Evolutionary conservation across 2,329 filamentous ascomycete genomes (phyloP).

Genomic region (Coniochaeta pulveracea): DNA sequence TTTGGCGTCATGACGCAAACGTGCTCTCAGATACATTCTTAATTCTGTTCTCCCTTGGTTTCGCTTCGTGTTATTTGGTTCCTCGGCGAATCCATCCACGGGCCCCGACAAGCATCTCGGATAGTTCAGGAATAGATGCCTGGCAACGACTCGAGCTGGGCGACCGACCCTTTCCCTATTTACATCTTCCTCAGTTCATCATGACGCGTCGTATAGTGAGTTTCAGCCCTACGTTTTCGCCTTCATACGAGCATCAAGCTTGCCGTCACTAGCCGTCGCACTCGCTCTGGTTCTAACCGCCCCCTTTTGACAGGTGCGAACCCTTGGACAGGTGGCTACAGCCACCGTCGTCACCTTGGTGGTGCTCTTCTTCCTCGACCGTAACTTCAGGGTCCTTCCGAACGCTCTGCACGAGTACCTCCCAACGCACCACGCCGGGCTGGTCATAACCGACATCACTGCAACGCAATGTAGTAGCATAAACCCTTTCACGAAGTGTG

Average conservation of each 20-base stretch:
- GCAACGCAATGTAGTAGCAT: constrained; percentile 65
- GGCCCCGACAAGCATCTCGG: too few relatives aligned
- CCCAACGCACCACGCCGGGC: constrained; percentile 72
- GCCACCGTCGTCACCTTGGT: constrained; percentile 56
- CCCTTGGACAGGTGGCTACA: constrained; percentile 63
- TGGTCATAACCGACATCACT: constrained; percentile 77
- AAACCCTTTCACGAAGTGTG: constrained; percentile 66
- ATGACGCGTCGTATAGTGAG: constrained; percentile 9
- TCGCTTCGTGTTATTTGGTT: too few relatives aligned
- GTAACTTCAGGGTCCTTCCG: constrained; percentile 77
- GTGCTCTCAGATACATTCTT: too few relatives aligned
- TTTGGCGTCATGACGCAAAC: too few relatives aligned
- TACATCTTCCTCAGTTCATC: not conserved
- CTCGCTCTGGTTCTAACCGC: not conserved
- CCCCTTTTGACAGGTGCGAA: constrained; percentile 37
- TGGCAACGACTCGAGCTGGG: not conserved
- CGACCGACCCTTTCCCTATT: not conserved
- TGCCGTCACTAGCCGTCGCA: not conserved
- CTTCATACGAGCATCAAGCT: not conserved
- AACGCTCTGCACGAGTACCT: constrained; percentile 78
- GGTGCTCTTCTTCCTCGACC: constrained; percentile 73
- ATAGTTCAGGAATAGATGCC: constrained; percentile 1
- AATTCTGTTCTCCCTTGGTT: too few relatives aligned
- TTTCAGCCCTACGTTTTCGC: not conserved
- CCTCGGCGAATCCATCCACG: too few relatives aligned